Percentiles rank a stretch among this genome's conserved stretches.
These are phyloP conservation scores for Fusarium metavorans DNA, from an alignment of 2,329 filamentous ascomycete genomes.

Conservation along the genomic window DNA sequence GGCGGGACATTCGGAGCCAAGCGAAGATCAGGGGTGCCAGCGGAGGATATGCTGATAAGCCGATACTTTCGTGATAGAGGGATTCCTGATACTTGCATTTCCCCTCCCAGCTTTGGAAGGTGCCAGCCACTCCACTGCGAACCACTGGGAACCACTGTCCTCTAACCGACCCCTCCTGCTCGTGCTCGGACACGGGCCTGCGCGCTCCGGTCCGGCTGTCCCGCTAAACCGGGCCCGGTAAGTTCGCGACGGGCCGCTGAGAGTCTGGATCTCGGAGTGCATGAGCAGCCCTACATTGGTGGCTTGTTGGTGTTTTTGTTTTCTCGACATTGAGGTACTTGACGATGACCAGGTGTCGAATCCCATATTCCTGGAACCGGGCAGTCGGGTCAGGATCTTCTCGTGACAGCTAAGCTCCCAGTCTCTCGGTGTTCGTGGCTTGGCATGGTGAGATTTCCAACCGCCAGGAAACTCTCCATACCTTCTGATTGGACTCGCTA, in stretches of 20 bases:
- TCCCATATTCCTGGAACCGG: not conserved
- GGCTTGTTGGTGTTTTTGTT: not conserved
- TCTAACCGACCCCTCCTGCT: constrained; percentile 1
- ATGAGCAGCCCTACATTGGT: not conserved
- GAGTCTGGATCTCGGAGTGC: not conserved
- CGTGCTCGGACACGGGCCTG: not conserved
- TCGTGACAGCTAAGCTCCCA: not conserved
- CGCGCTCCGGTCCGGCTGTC: not conserved
- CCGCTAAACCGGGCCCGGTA: not conserved
- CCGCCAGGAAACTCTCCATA: not conserved
- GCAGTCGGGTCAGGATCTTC: not conserved
- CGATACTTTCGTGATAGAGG: not conserved
- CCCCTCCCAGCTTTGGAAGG: not conserved
- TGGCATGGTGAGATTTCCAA: not conserved
- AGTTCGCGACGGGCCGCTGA: not conserved
- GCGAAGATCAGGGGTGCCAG: not conserved
- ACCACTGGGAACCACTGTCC: not conserved
- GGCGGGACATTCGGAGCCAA: not conserved
- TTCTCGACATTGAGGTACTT: not conserved
- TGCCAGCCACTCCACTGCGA: not conserved
- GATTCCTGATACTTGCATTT: not conserved
- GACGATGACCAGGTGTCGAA: not conserved
- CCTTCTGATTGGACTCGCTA: not conserved
- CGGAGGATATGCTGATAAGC: not conserved
- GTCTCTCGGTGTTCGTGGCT: not conserved